phyloP scores from a whole-genome alignment of 257 asterid genomes.

The Solanum tarijense region DNA sequence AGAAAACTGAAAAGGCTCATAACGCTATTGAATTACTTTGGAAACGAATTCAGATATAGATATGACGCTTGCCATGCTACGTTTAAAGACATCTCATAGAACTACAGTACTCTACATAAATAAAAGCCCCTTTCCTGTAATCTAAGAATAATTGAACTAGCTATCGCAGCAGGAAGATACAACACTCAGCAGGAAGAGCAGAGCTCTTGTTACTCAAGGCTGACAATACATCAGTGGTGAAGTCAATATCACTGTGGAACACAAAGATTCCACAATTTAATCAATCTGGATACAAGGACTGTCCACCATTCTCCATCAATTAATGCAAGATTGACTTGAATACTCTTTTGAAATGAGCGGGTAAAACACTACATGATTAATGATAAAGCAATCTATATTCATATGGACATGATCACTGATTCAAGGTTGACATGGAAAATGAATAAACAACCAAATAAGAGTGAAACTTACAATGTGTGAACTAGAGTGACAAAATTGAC shows the following conservation, averaged over 20 bases:
- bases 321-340: not conserved
- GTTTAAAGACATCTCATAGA: not conserved
- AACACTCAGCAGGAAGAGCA: not conserved
- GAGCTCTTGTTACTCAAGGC: not conserved
- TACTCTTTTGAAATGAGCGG: not conserved
- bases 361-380: not conserved
- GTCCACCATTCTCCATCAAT: not conserved
- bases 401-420: not conserved
- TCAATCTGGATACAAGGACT: not conserved
- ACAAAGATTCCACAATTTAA: not conserved
- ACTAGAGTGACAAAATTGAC: not conserved
- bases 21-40: not conserved
- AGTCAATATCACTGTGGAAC: not conserved
- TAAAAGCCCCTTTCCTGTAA: not conserved
- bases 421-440: not conserved
- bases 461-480: not conserved
- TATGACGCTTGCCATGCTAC: not conserved
- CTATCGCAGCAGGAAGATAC: not conserved
- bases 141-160: not conserved
- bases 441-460: not conserved
- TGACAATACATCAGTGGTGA: not conserved
- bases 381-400: not conserved
- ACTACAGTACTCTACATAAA: not conserved
- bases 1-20: not conserved
- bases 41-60: not conserved